Base-by-base conservation (phyloP, 169 alveolate species). In the Plasmodium inui region DNA sequence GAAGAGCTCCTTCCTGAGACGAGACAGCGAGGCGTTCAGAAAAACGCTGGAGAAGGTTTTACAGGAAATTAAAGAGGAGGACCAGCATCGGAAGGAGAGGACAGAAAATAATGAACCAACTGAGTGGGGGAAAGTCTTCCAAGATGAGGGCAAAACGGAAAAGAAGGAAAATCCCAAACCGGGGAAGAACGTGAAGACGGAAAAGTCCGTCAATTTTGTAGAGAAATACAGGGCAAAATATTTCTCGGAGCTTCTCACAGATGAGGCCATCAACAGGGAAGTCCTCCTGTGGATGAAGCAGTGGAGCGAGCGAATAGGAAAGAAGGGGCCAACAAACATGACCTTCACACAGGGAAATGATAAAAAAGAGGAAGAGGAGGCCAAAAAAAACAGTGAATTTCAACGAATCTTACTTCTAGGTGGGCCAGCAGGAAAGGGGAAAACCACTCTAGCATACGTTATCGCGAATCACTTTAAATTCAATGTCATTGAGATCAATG, bases 391-490 rank as follows among this genome's bases (percentile, higher is more conserved):
- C 57, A 94, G 70, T 22, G 94, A 90, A 30, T 95, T 92, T 72
- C 79, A 83, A 55, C 94, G 90, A 90, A 92, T 97, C 26, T 71
- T 95, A 57, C 95, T 98, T 71, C 84, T 98, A 17, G 97, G 99
- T 17, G 99, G 99, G 1, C 98, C 99, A 53, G 99, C 99, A 12
- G 99, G 99, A 19, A 97, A 98, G 73, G 99, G 99, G 1, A 98
- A 98, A 96, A 98, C 99, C 22, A 96, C 99, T 5, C 92, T 98
- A 14, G 98, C 97, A 1, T 95, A 98, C 93, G 96, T 98, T 17
- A 86, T 98, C 0, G 98, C 99, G 0, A 95, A 97, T 80, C 96
- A 97, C 92, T 96, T 98, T 70, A 99, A 99, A 26, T 99, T 96
- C 95, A 97, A 98, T 85, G 97, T 98, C 19, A 96, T 98, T 26